These are phyloP conservation scores for Melanomma pulvis-pyrius DNA, from an alignment of 495 filamentous ascomycete species.

Conservation along the genomic window DNA sequence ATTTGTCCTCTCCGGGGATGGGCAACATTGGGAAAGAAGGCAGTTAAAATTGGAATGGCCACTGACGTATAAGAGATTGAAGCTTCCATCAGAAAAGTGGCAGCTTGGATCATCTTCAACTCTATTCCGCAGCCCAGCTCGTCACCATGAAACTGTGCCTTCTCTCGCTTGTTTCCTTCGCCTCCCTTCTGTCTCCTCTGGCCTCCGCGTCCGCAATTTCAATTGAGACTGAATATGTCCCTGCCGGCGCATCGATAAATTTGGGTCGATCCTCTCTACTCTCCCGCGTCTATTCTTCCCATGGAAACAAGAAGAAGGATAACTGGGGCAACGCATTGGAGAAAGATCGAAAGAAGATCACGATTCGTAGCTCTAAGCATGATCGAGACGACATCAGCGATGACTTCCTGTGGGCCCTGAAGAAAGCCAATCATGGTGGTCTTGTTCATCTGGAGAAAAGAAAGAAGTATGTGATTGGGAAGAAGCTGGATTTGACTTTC, in stretches of 20 bases:
- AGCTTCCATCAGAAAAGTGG: neutral
- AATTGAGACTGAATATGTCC: slow-evolving; percentile 8
- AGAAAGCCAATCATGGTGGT: slow-evolving; percentile 69
- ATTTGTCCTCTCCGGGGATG: neutral
- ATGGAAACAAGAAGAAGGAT: slow-evolving; percentile 7
- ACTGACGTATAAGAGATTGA: neutral
- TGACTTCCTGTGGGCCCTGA: slow-evolving; percentile 49
- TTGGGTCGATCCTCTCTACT: neutral
- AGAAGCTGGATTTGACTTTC: slow-evolving; percentile 66
- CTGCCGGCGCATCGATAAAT: slow-evolving; percentile 19
- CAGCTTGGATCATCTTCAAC: neutral
- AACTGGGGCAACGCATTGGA: slow-evolving; percentile 28
- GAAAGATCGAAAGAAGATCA: slow-evolving; percentile 27
- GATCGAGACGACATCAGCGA: slow-evolving; percentile 26
- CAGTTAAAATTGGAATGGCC: neutral
- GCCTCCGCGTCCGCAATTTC: slow-evolving; percentile 2
- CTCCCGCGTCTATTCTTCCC: neutral
- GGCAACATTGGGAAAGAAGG: neutral
- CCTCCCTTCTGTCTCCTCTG: neutral
- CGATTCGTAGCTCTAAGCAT: slow-evolving; percentile 21
- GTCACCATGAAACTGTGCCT: slow-evolving; percentile 15
- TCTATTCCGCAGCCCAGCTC: neutral
- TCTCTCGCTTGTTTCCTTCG: neutral
- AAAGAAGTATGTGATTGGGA: slow-evolving; percentile 63
- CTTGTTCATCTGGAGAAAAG: slow-evolving; percentile 62